Percentiles rank a stretch among this genome's conserved stretches.
Conservation (phyloP, 352 stramenopile genomes). For the Phytopythium litorale region DNA sequence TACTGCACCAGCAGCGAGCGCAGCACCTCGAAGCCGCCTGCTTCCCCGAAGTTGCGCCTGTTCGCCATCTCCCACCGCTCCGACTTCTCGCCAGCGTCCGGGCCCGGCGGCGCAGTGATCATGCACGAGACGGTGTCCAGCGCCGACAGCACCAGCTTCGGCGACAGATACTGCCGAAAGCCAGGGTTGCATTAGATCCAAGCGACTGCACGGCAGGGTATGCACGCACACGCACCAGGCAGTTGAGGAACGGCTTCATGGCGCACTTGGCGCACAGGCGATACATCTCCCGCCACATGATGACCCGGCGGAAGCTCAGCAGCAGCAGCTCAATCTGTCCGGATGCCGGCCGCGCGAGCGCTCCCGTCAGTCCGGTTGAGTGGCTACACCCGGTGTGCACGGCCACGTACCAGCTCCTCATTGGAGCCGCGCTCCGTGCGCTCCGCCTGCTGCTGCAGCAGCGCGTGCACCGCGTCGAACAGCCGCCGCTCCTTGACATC, state of each 20-base stretch:
- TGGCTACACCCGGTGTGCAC: neutral
- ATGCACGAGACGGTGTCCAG: constrained; percentile 67
- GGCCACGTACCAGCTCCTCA: constrained; percentile 38
- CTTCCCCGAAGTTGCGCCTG: constrained; percentile 68
- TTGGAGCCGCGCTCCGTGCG: constrained; percentile 43
- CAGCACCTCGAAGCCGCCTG: constrained; percentile 67
- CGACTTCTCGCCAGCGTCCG: constrained; percentile 50
- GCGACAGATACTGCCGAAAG: constrained; percentile 37
- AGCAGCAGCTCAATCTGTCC: constrained; percentile 58
- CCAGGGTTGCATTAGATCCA: neutral
- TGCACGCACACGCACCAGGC: constrained; percentile 27
- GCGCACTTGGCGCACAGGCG: constrained; percentile 77
- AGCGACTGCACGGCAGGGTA: neutral
- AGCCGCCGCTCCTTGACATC: constrained; percentile 79
- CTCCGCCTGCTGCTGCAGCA: constrained; percentile 66
- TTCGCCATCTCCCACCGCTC: constrained; percentile 78
- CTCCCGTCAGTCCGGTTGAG: neutral
- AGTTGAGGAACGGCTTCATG: constrained; percentile 79
- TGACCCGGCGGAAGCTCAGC: constrained; percentile 66
- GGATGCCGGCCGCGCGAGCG: neutral
- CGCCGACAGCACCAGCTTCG: constrained; percentile 44
- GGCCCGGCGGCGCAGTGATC: constrained; percentile 43
- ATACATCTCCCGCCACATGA: constrained; percentile 79
- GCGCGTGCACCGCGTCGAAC: constrained; percentile 65
- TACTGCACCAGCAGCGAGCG: constrained; percentile 66